A percentile compares a stretch with the other conserved stretches of the same genome.
Evolutionary conservation across 2,329 filamentous ascomycete species (phyloP).

Genomic region (Escovopsis sp.): DNA sequence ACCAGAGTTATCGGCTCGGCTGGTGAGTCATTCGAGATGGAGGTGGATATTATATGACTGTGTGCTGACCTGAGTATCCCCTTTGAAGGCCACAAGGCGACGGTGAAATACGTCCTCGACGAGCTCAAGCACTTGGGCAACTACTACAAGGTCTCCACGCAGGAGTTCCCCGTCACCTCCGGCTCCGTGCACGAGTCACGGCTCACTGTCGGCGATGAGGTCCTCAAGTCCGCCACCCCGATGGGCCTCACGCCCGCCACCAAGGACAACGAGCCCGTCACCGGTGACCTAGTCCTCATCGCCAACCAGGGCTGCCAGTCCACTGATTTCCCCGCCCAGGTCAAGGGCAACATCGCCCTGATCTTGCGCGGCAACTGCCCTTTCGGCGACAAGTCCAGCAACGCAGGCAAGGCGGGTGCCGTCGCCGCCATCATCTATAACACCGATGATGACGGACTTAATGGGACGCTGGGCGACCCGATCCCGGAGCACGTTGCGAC

Average conservation of each 20-base stretch:
- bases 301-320: conserved; percentile 47
- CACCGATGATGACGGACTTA: conserved; percentile 45
- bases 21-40: conserved; percentile 25
- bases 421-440: conserved; percentile 62
- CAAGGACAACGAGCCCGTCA: conserved; percentile 40
- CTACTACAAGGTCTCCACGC: conserved; percentile 49
- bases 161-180: conserved; percentile 47
- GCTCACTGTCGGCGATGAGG: conserved; percentile 38
- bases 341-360: conserved; percentile 52
- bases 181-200: conserved; percentile 45
- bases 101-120: conserved; percentile 46
- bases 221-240: conserved; percentile 34
- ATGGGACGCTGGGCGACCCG: conserved; percentile 54
- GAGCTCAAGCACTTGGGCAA: conserved; percentile 38
- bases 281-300: conserved; percentile 45
- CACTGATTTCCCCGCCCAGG: conserved; percentile 45
- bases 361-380: conserved; percentile 55
- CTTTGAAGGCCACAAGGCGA: conserved; percentile 42
- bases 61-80: neutral
- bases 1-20: conserved; percentile 56
- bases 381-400: conserved; percentile 56
- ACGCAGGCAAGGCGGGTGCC: conserved; percentile 55
- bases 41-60: neutral
- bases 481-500: conserved; percentile 48
- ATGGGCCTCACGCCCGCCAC: conserved; percentile 57